Evolutionary conservation across 2,329 filamentous ascomycete species (phyloP), one percentile per base, ranked within the genome.

Genomic region (Cladorrhinum sp.): DNA sequence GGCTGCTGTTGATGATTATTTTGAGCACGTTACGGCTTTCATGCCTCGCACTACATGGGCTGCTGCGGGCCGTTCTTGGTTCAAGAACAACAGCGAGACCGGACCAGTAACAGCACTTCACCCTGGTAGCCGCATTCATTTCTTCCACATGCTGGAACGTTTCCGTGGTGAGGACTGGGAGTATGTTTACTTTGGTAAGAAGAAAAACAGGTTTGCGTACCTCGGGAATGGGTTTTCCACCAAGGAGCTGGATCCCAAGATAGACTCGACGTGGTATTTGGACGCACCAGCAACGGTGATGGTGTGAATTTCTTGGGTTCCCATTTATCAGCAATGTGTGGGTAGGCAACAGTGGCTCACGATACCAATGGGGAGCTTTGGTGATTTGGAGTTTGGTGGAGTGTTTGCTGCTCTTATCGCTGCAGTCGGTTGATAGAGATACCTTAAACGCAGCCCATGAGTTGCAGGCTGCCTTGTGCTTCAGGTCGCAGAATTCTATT

Each of bases 41-140:
- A 83, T 85, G 78, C 80, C 81, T 50, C 78, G 79, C 20, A 83
- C 80, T 0, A 76, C 79, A 2, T 85, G 81, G 78, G 72, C 76
- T 10, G 73, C 76, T 10, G 60, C 69, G 20, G 69, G 80, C 59
- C 73, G 76, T 8, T 81, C 79, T 7, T 84, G 81, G 81, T 84
- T 80, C 69, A 83, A 82, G 69, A 73, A 75, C 32, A 78, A 76
- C 5, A 70, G 64, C 7, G 69, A 67, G 8, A 72, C 77, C 32
- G 80, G 78, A 0, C 76, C 77, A 1, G 79, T 84, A 22, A 78
- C 75, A 5, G 80, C 78, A 2, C 69, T 83, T 50, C 80, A 83
- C 63, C 80, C 81, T 0, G 81, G 81, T 4, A 80, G 78, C 65
- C 73, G 80, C 24, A 72, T 79, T 55, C 79, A 83, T 66, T 82